Evolutionary conservation across 169 alveolate species (phyloP).

Genomic region (Plasmodium sp.): DNA sequence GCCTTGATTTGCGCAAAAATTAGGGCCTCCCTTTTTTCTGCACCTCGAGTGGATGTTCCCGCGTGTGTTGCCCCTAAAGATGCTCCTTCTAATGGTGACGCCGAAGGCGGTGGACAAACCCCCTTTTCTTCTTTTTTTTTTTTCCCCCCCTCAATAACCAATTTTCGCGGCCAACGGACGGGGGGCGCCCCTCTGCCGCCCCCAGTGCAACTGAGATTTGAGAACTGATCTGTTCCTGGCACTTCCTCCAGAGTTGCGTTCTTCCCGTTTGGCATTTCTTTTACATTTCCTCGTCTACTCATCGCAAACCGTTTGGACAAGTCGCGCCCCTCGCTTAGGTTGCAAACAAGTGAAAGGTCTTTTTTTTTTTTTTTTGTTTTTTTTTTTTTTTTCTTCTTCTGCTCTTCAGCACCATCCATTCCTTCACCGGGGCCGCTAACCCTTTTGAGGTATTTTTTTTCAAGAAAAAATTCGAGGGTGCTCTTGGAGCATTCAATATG

Average conservation of each 20-base stretch:
- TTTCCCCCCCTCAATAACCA: not conserved
- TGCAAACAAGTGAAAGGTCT: not conserved
- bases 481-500: conserved; percentile 14
- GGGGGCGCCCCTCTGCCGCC: not conserved
- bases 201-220: not conserved
- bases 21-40: not conserved
- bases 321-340: not conserved
- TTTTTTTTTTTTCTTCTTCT: not conserved
- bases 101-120: not conserved
- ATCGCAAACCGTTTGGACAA: not conserved
- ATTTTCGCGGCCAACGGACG: not conserved
- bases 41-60: not conserved
- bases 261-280: not conserved
- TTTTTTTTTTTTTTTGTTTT: conserved; percentile 27
- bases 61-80: not conserved
- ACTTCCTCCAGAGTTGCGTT: not conserved
- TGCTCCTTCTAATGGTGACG: not conserved
- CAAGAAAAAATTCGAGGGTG: conserved; percentile 28
- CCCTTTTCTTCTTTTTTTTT: not conserved
- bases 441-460: conserved; percentile 18
- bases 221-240: conserved; percentile 9
- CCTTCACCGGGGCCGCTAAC: not conserved
- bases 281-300: not conserved
- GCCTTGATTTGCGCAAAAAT: not conserved
- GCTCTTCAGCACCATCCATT: not conserved